A percentile compares a stretch with the other conserved stretches of the same genome.
Conservation (phyloP, 257 asterid species). For the Ophiorrhiza pumila region DNA sequence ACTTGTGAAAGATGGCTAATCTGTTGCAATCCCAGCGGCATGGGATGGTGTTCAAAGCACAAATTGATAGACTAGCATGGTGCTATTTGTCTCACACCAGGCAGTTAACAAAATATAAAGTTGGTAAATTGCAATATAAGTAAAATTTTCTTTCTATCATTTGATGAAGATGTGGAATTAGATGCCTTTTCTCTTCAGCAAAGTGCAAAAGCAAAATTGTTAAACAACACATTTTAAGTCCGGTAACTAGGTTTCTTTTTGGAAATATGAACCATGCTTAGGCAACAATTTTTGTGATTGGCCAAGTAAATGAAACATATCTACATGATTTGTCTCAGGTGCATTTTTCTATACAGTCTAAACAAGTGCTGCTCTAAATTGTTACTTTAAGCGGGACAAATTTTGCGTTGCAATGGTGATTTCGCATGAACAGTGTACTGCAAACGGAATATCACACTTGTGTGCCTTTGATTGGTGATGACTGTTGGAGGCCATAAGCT, state of each 20-base stretch:
- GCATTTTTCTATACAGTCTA: too few relatives aligned
- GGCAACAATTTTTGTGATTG: too few relatives aligned
- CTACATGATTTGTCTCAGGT: too few relatives aligned
- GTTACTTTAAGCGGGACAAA: not conserved
- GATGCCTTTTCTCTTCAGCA: too few relatives aligned
- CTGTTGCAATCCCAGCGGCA: not conserved
- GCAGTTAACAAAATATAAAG: not conserved
- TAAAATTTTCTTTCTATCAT: too few relatives aligned
- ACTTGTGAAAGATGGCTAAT: not conserved
- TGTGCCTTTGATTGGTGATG: not conserved
- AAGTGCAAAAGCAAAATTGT: too few relatives aligned
- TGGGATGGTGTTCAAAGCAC: not conserved
- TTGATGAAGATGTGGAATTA: not conserved
- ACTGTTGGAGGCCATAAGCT: not conserved
- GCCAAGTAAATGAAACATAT: too few relatives aligned
- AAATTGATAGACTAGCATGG: not conserved
- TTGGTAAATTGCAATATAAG: not conserved
- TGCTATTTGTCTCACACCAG: not conserved
- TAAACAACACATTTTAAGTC: too few relatives aligned
- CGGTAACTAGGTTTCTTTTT: too few relatives aligned
- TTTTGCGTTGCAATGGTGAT: not conserved
- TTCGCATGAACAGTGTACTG: too few relatives aligned
- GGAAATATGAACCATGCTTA: too few relatives aligned
- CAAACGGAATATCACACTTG: too few relatives aligned
- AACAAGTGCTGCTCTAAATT: not conserved